Evolutionary conservation across 1,284 basidiomycete genomes (phyloP).

Genomic region (Ceratobasidium sp.): DNA sequence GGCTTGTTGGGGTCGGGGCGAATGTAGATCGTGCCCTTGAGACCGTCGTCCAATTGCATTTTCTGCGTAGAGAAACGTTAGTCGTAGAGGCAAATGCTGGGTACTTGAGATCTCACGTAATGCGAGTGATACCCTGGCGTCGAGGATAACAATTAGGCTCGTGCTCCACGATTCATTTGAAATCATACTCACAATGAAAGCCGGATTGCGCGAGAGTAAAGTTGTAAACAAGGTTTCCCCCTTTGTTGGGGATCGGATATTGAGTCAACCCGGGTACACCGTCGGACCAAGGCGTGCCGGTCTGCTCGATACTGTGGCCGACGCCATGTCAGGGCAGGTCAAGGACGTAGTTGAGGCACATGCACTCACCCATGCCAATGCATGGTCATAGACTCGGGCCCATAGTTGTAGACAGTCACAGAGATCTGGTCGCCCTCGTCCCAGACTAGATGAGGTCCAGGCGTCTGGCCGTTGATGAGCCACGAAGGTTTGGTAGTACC

Average conservation of each 20-base stretch:
- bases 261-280: constrained; percentile 47
- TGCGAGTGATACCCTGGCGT: constrained; percentile 32
- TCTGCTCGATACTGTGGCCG: constrained; percentile 40
- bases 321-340: background rate
- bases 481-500: constrained; percentile 28
- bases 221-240: constrained; percentile 23
- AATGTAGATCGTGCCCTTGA: constrained; percentile 41
- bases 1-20: constrained; percentile 36
- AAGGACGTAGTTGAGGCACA: background rate
- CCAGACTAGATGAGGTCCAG: constrained; percentile 43
- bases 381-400: constrained; percentile 18
- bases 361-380: no score
- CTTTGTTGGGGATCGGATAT: background rate
- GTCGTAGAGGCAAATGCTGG: background rate
- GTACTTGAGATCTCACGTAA: background rate
- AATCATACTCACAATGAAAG: constrained; percentile 19
- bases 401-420: constrained; percentile 41
- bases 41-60: constrained; percentile 41
- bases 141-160: background rate
- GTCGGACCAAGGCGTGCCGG: constrained; percentile 45
- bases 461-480: constrained; percentile 44
- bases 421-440: constrained; percentile 45
- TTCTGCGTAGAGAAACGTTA: constrained; percentile 6
- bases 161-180: background rate
- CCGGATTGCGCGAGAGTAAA: constrained; percentile 31